Evolutionary conservation across 2,329 filamentous ascomycete species (phyloP).

Genomic region (Macrophomina pseudophaseolina): DNA sequence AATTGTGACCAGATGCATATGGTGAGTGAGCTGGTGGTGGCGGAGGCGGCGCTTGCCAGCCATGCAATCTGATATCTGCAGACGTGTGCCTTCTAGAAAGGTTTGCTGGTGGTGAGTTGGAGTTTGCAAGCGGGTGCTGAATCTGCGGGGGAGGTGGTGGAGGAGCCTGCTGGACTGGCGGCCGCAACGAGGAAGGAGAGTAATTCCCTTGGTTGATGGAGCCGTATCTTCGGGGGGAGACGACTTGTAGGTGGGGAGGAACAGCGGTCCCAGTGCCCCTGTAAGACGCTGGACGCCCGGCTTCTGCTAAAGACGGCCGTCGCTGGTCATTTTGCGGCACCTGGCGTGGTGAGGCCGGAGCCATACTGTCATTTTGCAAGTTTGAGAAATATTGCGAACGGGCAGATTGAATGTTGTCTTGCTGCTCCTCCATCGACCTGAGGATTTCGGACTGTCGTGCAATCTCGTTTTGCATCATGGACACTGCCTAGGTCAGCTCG

Average conservation of each 20-base stretch:
- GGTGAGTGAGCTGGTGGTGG: slow-evolving; percentile 62
- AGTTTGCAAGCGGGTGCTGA: slow-evolving; percentile 64
- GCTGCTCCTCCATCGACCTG: slow-evolving; percentile 62
- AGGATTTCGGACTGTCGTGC: slow-evolving; percentile 65
- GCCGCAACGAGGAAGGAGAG: slow-evolving; percentile 75
- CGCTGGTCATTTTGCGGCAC: slow-evolving; percentile 83
- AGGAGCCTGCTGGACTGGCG: slow-evolving; percentile 68
- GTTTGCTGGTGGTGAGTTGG: slow-evolving; percentile 64
- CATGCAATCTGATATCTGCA: slow-evolving; percentile 81
- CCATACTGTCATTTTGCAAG: slow-evolving; percentile 54
- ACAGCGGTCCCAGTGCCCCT: slow-evolving; percentile 64
- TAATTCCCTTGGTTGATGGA: slow-evolving; percentile 76
- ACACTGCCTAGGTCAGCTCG: slow-evolving; percentile 44
- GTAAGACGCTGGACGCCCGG: slow-evolving; percentile 68
- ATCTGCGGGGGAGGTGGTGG: slow-evolving; percentile 70
- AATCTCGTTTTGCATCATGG: slow-evolving; percentile 67
- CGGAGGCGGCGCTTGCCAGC: slow-evolving; percentile 63
- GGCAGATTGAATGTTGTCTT: slow-evolving; percentile 67
- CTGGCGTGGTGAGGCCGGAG: slow-evolving; percentile 86
- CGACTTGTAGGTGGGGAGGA: slow-evolving; percentile 75
- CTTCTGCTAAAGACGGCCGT: slow-evolving; percentile 68
- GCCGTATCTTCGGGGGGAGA: slow-evolving; percentile 80
- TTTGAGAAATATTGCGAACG: slow-evolving; percentile 56
- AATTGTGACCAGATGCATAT: slow-evolving; percentile 67
- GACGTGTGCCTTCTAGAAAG: slow-evolving; percentile 87